phyloP scores from a whole-genome alignment of 495 filamentous ascomycete species.

The Tetracladium marchalianum region DNA sequence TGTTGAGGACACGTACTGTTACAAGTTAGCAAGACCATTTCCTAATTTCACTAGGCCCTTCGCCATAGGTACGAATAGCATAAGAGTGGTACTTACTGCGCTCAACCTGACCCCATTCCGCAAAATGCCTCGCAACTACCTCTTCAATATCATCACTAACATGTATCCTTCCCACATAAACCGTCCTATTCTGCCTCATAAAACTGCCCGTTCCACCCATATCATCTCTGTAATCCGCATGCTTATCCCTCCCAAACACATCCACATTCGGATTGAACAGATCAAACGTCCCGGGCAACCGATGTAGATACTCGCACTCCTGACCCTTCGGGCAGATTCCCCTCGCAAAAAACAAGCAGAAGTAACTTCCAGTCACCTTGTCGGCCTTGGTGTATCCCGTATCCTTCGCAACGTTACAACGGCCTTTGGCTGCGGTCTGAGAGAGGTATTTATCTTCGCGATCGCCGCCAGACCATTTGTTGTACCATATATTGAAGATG shows the following conservation, averaged over 20 bases:
- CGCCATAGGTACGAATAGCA: neutral
- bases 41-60: conserved; percentile 1
- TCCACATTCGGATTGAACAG: conserved; percentile 85
- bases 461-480: conserved; percentile 92
- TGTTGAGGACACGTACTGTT: conserved; percentile 71
- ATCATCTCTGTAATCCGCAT: conserved; percentile 81
- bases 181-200: conserved; percentile 80
- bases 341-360: conserved; percentile 85
- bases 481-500: conserved; percentile 93
- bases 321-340: conserved; percentile 77
- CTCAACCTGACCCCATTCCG: conserved; percentile 89
- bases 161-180: conserved; percentile 89
- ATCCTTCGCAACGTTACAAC: conserved; percentile 76
- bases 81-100: conserved; percentile 35
- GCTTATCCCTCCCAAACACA: conserved; percentile 86
- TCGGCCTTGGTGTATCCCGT: conserved; percentile 86
- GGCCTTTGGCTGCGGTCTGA: conserved; percentile 59
- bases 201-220: conserved; percentile 95
- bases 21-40: conserved; percentile 3
- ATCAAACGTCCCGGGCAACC: conserved; percentile 73
- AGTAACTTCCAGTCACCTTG: conserved; percentile 67
- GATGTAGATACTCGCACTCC: conserved; percentile 91
- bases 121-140: conserved; percentile 85
- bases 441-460: conserved; percentile 82
- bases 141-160: conserved; percentile 98